Conservation (phyloP, 1,284 basidiomycete genomes). For the Caloboletus inedulis region DNA sequence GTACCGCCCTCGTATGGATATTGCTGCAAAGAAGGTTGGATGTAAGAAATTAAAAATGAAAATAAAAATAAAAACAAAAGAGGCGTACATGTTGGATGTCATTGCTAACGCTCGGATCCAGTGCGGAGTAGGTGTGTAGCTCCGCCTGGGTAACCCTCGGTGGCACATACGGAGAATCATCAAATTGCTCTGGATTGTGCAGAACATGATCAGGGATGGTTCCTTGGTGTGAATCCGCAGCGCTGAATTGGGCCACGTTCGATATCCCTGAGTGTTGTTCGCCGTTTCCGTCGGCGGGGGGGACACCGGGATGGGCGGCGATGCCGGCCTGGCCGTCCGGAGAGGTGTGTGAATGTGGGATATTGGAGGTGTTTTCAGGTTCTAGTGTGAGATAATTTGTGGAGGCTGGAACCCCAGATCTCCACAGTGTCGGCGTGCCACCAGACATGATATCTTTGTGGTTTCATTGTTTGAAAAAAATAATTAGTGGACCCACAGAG, state of each 20-base stretch:
- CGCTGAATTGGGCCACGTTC: constrained; percentile 10
- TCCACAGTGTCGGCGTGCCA: constrained; percentile 19
- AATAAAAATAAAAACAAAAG: not conserved
- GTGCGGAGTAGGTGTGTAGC: constrained; percentile 14
- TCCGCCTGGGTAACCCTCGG: constrained; percentile 25
- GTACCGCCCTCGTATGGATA: constrained; percentile 20
- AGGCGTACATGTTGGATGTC: constrained; percentile 17
- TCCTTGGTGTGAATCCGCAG: constrained; percentile 13
- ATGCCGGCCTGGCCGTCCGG: constrained; percentile 33
- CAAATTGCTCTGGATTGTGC: constrained; percentile 19
- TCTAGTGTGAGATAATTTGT: constrained; percentile 17
- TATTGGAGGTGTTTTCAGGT: constrained; percentile 13
- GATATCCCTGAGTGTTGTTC: constrained; percentile 10
- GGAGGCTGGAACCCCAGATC: constrained; percentile 8
- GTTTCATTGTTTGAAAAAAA: constrained; percentile 33
- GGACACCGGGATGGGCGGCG: constrained; percentile 20
- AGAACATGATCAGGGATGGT: constrained; percentile 10
- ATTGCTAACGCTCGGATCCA: constrained; percentile 13
- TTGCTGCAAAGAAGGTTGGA: constrained; percentile 8
- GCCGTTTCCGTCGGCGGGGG: constrained; percentile 14
- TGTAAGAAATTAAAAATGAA: constrained; percentile 6
- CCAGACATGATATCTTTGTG: constrained; percentile 24
- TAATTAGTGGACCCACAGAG: constrained; percentile 30
- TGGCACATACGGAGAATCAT: constrained; percentile 31
- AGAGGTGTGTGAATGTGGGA: constrained; percentile 26